Evolutionary conservation across 257 asterid species (phyloP).

Genomic region (Ocimum tenuiflorum): DNA sequence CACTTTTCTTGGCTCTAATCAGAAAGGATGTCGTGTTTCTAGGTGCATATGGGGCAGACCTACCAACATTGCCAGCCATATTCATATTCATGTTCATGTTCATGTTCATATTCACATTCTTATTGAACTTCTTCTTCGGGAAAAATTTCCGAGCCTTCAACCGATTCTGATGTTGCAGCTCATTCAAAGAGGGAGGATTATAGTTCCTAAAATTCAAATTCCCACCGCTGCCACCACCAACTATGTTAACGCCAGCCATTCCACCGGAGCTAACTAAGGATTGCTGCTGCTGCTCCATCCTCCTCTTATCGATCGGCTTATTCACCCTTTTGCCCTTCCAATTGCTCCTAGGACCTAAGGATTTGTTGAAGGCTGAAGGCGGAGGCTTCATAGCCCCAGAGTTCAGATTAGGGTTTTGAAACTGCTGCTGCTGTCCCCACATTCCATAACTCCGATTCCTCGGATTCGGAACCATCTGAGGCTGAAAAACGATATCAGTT

Average conservation of each 20-base stretch:
- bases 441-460: slow-evolving; percentile 54
- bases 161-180: slow-evolving; percentile 64
- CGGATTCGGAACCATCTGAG: slow-evolving; percentile 50
- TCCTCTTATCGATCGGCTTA: slow-evolving; percentile 35
- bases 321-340: slow-evolving; percentile 55
- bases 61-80: slow-evolving; percentile 20
- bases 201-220: slow-evolving; percentile 37
- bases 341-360: slow-evolving; percentile 58
- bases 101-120: slow-evolving; percentile 18
- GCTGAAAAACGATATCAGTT: not conserved
- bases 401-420: slow-evolving; percentile 49
- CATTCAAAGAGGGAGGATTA: slow-evolving; percentile 58
- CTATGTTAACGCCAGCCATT: slow-evolving; percentile 11
- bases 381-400: slow-evolving; percentile 30
- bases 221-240: slow-evolving; percentile 19
- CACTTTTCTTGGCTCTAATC: slow-evolving; percentile 45
- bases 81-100: slow-evolving; percentile 18
- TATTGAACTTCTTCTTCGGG: slow-evolving; percentile 48
- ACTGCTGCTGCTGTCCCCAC: slow-evolving; percentile 58
- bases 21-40: slow-evolving; percentile 54
- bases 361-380: slow-evolving; percentile 22
- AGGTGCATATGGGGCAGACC: slow-evolving; percentile 49
- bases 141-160: slow-evolving; percentile 52
- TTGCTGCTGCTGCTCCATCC: slow-evolving; percentile 38
- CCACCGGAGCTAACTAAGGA: slow-evolving; percentile 28